Evolutionary conservation across 2,329 filamentous ascomycete species (phyloP).

Genomic region (Clonostachys sp.): DNA sequence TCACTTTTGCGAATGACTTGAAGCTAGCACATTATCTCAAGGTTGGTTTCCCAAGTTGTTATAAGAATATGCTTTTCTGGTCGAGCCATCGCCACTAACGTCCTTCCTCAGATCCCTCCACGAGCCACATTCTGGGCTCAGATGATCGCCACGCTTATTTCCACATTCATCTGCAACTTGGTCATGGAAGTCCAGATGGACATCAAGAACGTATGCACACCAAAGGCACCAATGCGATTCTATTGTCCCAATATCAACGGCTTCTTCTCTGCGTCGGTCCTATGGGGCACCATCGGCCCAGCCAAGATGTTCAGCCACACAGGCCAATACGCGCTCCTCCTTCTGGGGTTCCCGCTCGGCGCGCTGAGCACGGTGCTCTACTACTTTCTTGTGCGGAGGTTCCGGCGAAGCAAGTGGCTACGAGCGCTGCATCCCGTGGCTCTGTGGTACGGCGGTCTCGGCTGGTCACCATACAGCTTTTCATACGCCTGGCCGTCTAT

Average conservation of each 20-base stretch:
- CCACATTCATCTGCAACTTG: constrained; percentile 39
- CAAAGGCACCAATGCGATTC: constrained; percentile 31
- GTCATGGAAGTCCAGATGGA: constrained; percentile 35
- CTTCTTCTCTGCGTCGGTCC: constrained; percentile 26
- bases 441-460: constrained; percentile 23
- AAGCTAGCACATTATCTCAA: constrained; percentile 48
- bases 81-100: constrained; percentile 23
- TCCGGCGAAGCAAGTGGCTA: constrained; percentile 21
- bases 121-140: constrained; percentile 41
- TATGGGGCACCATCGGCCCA: constrained; percentile 49
- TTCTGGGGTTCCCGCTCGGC: constrained; percentile 39
- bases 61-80: too few relatives aligned
- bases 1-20: constrained; percentile 41
- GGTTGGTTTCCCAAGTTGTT: constrained; percentile 23
- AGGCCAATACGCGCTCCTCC: constrained; percentile 24
- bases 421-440: constrained; percentile 29
- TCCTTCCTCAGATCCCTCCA: constrained; percentile 27
- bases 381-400: constrained; percentile 24
- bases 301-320: constrained; percentile 30
- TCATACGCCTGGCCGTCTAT: constrained; percentile 10
- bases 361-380: constrained; percentile 26
- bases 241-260: constrained; percentile 42
- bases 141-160: constrained; percentile 36
- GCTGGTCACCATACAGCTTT: constrained; percentile 3
- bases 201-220: constrained; percentile 22